Percentiles rank a stretch among this genome's conserved stretches.
These are phyloP conservation scores for Phylloporus sp. DNA, from an alignment of 768 basidiomycete genomes.

Conservation along the genomic window DNA sequence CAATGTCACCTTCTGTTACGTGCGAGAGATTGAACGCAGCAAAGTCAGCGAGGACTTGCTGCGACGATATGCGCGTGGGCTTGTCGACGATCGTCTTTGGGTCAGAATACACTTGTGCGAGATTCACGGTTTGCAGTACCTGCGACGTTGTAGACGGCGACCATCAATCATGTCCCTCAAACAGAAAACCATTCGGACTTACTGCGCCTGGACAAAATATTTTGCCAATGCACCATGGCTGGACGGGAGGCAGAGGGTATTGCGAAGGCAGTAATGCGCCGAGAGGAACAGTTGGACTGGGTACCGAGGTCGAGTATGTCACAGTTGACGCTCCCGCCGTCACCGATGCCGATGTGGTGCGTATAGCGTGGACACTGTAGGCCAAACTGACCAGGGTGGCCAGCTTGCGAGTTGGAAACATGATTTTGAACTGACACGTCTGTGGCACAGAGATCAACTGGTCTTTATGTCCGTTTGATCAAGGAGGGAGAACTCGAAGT, in stretches of 20 bases:
- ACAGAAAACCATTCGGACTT: conserved; percentile 19
- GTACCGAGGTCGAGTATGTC: conserved; percentile 56
- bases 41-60: conserved; percentile 71
- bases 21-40: conserved; percentile 32
- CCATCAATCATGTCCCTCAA: not conserved
- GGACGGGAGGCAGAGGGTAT: conserved; percentile 57
- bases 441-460: not conserved
- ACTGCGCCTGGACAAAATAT: conserved; percentile 83
- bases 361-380: conserved; percentile 13
- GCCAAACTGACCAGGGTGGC: conserved; percentile 14
- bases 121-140: conserved; percentile 82
- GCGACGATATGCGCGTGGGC: conserved; percentile 67
- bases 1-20: conserved; percentile 61
- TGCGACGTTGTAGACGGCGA: conserved; percentile 20
- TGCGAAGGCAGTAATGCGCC: conserved; percentile 60
- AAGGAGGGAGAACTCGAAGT: not conserved
- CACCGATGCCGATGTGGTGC: conserved; percentile 8
- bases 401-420: conserved; percentile 29
- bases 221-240: conserved; percentile 71
- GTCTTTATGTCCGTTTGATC: not conserved
- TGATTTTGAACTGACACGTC: conserved; percentile 10
- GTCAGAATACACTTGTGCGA: conserved; percentile 72
- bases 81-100: conserved; percentile 89
- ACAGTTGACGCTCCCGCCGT: conserved; percentile 31
- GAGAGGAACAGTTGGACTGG: conserved; percentile 58